A percentile compares a stretch with the other conserved stretches of the same genome.
Evolutionary conservation across 2,329 filamentous ascomycete genomes (phyloP).

Genomic region (Phaeosphaeria sp.): DNA sequence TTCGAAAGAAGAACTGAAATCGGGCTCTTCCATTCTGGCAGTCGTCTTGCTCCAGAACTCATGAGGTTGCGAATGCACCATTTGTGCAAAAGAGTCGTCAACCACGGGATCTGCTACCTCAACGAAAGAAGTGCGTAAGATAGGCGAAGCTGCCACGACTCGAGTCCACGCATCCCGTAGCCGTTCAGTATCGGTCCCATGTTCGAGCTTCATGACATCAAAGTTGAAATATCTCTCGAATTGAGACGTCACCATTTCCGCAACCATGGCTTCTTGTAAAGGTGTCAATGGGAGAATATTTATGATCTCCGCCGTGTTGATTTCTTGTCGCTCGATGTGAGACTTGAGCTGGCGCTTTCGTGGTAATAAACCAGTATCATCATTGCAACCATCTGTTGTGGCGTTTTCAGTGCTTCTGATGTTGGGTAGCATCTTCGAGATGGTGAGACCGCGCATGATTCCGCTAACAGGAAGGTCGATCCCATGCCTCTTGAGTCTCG

Average conservation of each 20-base stretch:
- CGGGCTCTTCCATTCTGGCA: slow-evolving; percentile 18
- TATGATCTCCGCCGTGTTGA: slow-evolving; percentile 56
- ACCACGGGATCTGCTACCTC: slow-evolving; percentile 68
- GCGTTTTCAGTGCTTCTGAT: slow-evolving; percentile 10
- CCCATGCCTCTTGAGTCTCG: slow-evolving; percentile 67
- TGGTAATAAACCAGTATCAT: slow-evolving; percentile 20
- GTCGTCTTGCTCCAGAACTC: slow-evolving; percentile 46
- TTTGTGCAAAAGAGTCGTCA: slow-evolving; percentile 62
- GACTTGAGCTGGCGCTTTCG: slow-evolving; percentile 44
- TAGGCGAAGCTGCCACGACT: slow-evolving; percentile 68
- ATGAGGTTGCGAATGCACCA: slow-evolving; percentile 50
- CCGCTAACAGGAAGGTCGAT: slow-evolving; percentile 72
- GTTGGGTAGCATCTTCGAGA: slow-evolving; percentile 63
- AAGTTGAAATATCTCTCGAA: slow-evolving; percentile 86
- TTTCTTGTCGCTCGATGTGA: slow-evolving; percentile 46
- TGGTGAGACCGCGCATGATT: slow-evolving; percentile 76
- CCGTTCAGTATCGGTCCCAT: slow-evolving; percentile 60
- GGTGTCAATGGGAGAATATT: slow-evolving; percentile 76
- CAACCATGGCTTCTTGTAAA: slow-evolving; percentile 85
- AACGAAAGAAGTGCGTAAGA: slow-evolving; percentile 77
- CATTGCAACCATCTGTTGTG: slow-evolving; percentile 2
- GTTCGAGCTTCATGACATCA: slow-evolving; percentile 70
- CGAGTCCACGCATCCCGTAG: slow-evolving; percentile 68
- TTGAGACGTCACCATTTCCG: slow-evolving; percentile 77
- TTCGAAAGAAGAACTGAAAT: slow-evolving; percentile 42